phyloP scores from a whole-genome alignment of 306 rosid genomes.

The Nissolia schottii region DNA sequence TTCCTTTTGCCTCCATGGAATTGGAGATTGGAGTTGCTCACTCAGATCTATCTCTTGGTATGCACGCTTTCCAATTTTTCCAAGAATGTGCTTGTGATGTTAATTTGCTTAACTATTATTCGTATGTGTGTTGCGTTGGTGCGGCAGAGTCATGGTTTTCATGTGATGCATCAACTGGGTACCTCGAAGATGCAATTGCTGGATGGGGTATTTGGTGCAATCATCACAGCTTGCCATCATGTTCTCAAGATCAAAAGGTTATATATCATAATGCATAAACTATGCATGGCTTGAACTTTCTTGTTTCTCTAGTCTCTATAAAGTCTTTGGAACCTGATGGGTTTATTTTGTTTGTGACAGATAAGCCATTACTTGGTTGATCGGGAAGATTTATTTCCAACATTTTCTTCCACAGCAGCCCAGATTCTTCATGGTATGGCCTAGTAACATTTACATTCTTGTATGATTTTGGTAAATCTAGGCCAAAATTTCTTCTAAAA shows the following conservation, averaged over 20 bases:
- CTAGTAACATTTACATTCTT: background rate
- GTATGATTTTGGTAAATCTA: background rate
- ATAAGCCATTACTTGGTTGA: constrained; percentile 25
- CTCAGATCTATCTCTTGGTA: constrained; percentile 38
- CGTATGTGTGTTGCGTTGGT: constrained; percentile 8
- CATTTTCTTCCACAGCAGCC: constrained; percentile 19
- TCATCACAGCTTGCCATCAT: constrained; percentile 20
- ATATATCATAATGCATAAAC: no score
- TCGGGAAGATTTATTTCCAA: constrained; percentile 20
- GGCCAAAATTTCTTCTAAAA: background rate
- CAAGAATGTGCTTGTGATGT: background rate
- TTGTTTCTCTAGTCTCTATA: background rate
- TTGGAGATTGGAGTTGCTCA: constrained; percentile 35
- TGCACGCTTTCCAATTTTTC: background rate
- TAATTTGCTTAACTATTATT: constrained; percentile 10
- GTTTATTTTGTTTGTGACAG: constrained; percentile 16
- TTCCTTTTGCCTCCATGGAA: constrained; percentile 40
- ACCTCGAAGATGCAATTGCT: constrained; percentile 51
- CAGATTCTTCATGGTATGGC: constrained; percentile 31
- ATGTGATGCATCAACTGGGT: constrained; percentile 37
- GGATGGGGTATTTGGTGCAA: constrained; percentile 45
- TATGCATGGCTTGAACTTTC: background rate
- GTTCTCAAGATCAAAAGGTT: constrained; percentile 36
- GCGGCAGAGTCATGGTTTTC: constrained; percentile 37
- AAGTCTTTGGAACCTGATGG: constrained; percentile 7